Evolutionary conservation across 805 yeast species (phyloP).

Genomic region (Zygotorulaspora florentina): DNA sequence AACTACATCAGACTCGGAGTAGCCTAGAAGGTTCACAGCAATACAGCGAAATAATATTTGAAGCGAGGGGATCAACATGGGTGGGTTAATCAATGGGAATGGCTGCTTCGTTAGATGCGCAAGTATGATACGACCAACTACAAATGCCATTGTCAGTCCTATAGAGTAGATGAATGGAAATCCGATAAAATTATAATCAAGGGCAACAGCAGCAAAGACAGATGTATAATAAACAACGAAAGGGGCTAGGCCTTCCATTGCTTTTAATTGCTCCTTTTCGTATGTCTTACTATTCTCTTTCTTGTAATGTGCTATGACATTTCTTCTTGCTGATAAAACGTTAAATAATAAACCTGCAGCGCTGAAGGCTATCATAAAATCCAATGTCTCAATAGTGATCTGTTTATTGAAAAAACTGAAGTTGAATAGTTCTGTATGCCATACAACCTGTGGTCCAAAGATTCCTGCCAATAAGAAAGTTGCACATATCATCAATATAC

Average conservation of each 20-base stretch:
- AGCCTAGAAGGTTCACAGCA: conserved; percentile 20
- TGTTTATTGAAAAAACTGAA: conserved; percentile 11
- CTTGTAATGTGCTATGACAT: conserved; percentile 49
- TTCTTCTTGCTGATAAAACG: conserved; percentile 60
- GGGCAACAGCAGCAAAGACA: conserved; percentile 44
- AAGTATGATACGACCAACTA: conserved; percentile 86
- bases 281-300: conserved; percentile 29
- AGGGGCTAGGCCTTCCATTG: conserved; percentile 62
- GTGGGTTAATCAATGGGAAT: conserved; percentile 70
- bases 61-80: conserved; percentile 58
- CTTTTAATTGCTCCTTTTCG: conserved; percentile 29
- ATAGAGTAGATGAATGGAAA: conserved; percentile 64
- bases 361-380: conserved; percentile 54
- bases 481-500: conserved; percentile 60
- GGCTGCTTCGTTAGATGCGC: conserved; percentile 78
- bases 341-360: conserved; percentile 56
- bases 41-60: conserved; percentile 40
- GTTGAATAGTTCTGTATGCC: conserved; percentile 48
- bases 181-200: conserved; percentile 46
- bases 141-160: conserved; percentile 73
- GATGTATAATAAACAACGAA: conserved; percentile 52
- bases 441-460: conserved; percentile 58
- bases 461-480: conserved; percentile 61
- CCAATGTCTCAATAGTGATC: conserved; percentile 40
- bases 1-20: conserved; percentile 41